These are phyloP conservation scores for Tricholoma matsutake DNA, from an alignment of 768 basidiomycete species.

Conservation along the genomic window DNA sequence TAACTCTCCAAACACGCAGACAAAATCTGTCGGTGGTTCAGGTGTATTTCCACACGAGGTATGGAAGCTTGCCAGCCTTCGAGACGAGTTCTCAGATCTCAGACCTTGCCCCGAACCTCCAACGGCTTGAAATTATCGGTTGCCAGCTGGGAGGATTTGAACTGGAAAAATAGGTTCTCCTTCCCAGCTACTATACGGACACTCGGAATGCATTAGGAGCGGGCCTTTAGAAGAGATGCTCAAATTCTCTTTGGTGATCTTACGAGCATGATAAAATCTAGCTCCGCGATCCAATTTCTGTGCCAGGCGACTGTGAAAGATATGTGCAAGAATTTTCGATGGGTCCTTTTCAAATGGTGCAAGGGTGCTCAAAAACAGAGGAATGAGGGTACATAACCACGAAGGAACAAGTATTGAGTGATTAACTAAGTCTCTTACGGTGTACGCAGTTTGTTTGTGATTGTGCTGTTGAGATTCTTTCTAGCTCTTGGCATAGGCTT, in stretches of 20 bases:
- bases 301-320: constrained; percentile 11
- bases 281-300: constrained; percentile 12
- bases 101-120: not conserved
- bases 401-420: constrained; percentile 6
- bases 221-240: constrained; percentile 5
- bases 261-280: not conserved
- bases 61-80: not conserved
- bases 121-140: constrained; percentile 14
- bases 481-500: too few species aligned
- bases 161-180: not conserved
- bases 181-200: constrained; percentile 10
- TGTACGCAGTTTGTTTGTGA: too few species aligned
- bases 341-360: not conserved
- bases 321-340: constrained; percentile 10
- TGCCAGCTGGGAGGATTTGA: constrained; percentile 2
- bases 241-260: constrained; percentile 3
- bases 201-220: constrained; percentile 11
- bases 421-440: not conserved
- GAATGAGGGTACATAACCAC: constrained; percentile 13
- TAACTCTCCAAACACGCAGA: constrained; percentile 7
- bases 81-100: constrained; percentile 1
- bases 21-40: constrained; percentile 7
- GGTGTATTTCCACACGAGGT: not conserved
- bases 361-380: constrained; percentile 4
- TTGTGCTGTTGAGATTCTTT: too few species aligned